Evolutionary conservation across 2,329 filamentous ascomycete genomes (phyloP).

Genomic region (Aspergillus tanneri): DNA sequence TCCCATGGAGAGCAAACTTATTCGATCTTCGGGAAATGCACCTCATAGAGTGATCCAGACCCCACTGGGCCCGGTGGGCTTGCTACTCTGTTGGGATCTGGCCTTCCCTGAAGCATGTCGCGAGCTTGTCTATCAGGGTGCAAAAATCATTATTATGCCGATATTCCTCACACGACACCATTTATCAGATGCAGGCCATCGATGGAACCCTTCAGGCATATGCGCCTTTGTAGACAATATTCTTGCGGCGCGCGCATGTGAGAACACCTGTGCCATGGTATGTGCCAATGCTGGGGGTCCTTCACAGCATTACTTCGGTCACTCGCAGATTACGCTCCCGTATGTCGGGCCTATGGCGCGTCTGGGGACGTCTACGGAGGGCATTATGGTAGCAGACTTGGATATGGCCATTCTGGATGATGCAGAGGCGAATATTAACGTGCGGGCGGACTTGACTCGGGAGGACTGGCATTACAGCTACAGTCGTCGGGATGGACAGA

Average conservation of each 20-base stretch:
- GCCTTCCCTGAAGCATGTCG: constrained; percentile 59
- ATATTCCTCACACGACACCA: constrained; percentile 52
- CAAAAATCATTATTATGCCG: constrained; percentile 56
- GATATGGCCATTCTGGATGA: constrained; percentile 43
- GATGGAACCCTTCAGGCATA: constrained; percentile 50
- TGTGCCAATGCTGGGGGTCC: constrained; percentile 59
- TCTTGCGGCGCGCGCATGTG: constrained; percentile 53
- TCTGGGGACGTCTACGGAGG: constrained; percentile 51
- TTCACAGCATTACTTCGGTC: constrained; percentile 50
- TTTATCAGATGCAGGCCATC: constrained; percentile 47
- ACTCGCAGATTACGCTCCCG: constrained; percentile 55
- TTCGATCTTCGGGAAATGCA: background rate
- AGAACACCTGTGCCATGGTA: constrained; percentile 57
- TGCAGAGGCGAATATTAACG: constrained; percentile 50
- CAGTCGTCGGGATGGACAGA: background rate
- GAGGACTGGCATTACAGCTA: constrained; percentile 6
- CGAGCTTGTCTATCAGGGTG: constrained; percentile 53
- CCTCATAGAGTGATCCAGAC: constrained; percentile 31
- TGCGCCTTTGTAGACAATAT: constrained; percentile 52
- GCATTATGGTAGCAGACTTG: constrained; percentile 54
- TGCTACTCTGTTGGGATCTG: constrained; percentile 59
- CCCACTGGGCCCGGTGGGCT: constrained; percentile 53
- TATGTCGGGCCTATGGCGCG: constrained; percentile 51
- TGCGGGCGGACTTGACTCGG: constrained; percentile 25
- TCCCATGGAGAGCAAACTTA: background rate